phyloP scores from a whole-genome alignment of 2,329 filamentous ascomycete species.

The Cladophialophora bantiana region DNA sequence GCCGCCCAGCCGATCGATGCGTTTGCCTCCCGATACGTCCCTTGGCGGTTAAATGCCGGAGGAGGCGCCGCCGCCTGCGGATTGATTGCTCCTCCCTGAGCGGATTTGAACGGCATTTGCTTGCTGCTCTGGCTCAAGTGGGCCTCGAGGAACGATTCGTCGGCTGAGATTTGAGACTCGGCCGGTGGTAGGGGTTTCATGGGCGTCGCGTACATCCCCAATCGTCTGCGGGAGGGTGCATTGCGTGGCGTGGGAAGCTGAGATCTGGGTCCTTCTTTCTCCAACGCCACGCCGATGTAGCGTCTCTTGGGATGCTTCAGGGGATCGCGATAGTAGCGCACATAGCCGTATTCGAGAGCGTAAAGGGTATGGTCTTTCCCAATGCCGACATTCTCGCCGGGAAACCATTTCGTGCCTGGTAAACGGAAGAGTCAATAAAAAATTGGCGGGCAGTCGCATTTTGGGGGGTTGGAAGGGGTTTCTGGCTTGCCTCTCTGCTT shows the following conservation, averaged over 20 bases:
- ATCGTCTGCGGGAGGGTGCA: slow-evolving; percentile 73
- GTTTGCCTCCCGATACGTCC: slow-evolving; percentile 61
- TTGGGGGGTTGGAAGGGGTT: too few species aligned
- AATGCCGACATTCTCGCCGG: slow-evolving; percentile 94
- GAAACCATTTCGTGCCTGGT: slow-evolving; percentile 84
- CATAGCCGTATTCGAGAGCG: slow-evolving; percentile 82
- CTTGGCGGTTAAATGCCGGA: slow-evolving; percentile 43
- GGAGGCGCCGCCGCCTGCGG: slow-evolving; percentile 38
- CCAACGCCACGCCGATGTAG: slow-evolving; percentile 92
- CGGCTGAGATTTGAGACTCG: slow-evolving; percentile 34
- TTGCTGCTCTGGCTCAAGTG: slow-evolving; percentile 29
- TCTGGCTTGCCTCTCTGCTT: slow-evolving; percentile 70
- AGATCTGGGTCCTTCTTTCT: slow-evolving; percentile 68
- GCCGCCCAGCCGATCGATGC: slow-evolving; percentile 38
- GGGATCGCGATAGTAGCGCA: slow-evolving; percentile 95
- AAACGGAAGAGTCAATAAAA: neutral
- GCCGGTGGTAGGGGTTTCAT: slow-evolving; percentile 39
- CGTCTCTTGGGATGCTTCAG: slow-evolving; percentile 80
- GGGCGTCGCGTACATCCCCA: slow-evolving; percentile 72
- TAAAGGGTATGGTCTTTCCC: slow-evolving; percentile 97
- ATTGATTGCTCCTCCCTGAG: slow-evolving; percentile 32
- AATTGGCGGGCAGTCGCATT: neutral
- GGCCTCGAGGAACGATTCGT: slow-evolving; percentile 31
- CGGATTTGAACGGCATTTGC: slow-evolving; percentile 36
- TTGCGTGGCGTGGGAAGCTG: slow-evolving; percentile 78